Percentiles rank a stretch among this genome's conserved stretches.
phyloP scores from a whole-genome alignment of 495 filamentous ascomycete genomes.

The Lasiosphaeria ovina region DNA sequence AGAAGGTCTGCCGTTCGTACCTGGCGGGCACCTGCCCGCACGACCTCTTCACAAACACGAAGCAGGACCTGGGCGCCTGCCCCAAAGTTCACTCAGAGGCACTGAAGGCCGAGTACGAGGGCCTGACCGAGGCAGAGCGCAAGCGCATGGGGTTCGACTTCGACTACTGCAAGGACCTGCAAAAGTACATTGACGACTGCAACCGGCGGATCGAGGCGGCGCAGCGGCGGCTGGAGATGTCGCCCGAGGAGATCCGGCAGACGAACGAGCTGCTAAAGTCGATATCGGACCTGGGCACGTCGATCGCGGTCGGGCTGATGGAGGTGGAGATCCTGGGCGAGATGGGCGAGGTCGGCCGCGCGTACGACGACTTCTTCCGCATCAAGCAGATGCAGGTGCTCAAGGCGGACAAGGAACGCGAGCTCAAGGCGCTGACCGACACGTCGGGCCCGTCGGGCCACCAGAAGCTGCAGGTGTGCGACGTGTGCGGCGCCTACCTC shows the following conservation, averaged over 20 bases:
- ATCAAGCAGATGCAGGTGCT: slow-evolving; percentile 74
- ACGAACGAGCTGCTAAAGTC: slow-evolving; percentile 90
- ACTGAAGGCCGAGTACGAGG: slow-evolving; percentile 83
- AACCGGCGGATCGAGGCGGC: slow-evolving; percentile 89
- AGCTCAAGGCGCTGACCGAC: slow-evolving; percentile 88
- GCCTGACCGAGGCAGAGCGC: slow-evolving; percentile 62
- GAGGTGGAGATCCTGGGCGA: slow-evolving; percentile 87
- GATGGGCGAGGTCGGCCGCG: slow-evolving; percentile 72
- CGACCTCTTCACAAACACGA: slow-evolving; percentile 99
- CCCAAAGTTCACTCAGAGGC: slow-evolving; percentile 86
- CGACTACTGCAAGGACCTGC: slow-evolving; percentile 94
- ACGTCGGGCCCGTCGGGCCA: slow-evolving; percentile 89
- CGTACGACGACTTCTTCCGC: slow-evolving; percentile 82
- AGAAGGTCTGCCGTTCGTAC: slow-evolving; percentile 93
- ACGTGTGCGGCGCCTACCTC: slow-evolving; percentile 92
- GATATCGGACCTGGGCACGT: slow-evolving; percentile 76
- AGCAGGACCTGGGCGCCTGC: slow-evolving; percentile 92
- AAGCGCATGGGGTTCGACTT: slow-evolving; percentile 85
- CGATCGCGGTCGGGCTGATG: slow-evolving; percentile 76
- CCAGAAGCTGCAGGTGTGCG: slow-evolving; percentile 97
- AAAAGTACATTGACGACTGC: slow-evolving; percentile 94
- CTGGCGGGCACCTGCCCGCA: slow-evolving; percentile 93
- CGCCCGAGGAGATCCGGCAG: slow-evolving; percentile 93
- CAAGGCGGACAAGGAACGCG: slow-evolving; percentile 82
- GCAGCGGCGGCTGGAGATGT: slow-evolving; percentile 91